Conservation (phyloP, 352 stramenopile species). For the Peronospora belbahrii region DNA sequence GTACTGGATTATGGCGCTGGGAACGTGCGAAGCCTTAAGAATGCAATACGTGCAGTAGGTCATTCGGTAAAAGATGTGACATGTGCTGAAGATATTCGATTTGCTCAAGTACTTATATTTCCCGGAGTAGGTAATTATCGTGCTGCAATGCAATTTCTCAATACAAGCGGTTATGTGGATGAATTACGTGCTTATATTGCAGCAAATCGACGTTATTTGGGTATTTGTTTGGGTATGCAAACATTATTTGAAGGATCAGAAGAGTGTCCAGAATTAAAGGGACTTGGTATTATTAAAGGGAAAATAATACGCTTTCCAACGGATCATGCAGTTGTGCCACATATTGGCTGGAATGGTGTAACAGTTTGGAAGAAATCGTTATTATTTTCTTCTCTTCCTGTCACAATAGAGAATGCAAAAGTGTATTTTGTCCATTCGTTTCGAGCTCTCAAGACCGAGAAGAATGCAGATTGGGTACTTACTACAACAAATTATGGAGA, state of each 20-base stretch:
- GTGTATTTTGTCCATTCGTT: slow-evolving; percentile 99
- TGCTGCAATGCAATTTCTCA: slow-evolving; percentile 90
- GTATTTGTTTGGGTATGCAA: slow-evolving; percentile 98
- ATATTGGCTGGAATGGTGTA: slow-evolving; percentile 98
- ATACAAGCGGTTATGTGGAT: slow-evolving; percentile 80
- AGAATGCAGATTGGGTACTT: slow-evolving; percentile 89
- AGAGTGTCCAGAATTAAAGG: slow-evolving; percentile 80
- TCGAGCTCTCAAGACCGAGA: slow-evolving; percentile 60
- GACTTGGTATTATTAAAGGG: slow-evolving; percentile 91
- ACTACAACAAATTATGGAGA: slow-evolving; percentile 92
- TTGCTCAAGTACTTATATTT: slow-evolving; percentile 84
- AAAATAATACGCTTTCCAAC: slow-evolving; percentile 87
- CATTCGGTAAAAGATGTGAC: slow-evolving; percentile 86
- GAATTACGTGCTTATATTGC: slow-evolving; percentile 85
- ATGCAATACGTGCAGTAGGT: slow-evolving; percentile 90
- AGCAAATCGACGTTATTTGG: slow-evolving; percentile 89
- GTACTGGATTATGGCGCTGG: slow-evolving; percentile 98
- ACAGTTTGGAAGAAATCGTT: slow-evolving; percentile 81
- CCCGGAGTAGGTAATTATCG: slow-evolving; percentile 79
- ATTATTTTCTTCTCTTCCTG: slow-evolving; percentile 47
- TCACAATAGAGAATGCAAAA: slow-evolving; percentile 32
- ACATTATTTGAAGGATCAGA: slow-evolving; percentile 96
- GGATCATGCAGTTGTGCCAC: slow-evolving; percentile 82
- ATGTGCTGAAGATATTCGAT: slow-evolving; percentile 84
- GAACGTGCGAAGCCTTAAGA: slow-evolving; percentile 96